These are phyloP conservation scores for Yarrowia osloensis DNA, from an alignment of 805 yeast genomes.

Conservation along the genomic window DNA sequence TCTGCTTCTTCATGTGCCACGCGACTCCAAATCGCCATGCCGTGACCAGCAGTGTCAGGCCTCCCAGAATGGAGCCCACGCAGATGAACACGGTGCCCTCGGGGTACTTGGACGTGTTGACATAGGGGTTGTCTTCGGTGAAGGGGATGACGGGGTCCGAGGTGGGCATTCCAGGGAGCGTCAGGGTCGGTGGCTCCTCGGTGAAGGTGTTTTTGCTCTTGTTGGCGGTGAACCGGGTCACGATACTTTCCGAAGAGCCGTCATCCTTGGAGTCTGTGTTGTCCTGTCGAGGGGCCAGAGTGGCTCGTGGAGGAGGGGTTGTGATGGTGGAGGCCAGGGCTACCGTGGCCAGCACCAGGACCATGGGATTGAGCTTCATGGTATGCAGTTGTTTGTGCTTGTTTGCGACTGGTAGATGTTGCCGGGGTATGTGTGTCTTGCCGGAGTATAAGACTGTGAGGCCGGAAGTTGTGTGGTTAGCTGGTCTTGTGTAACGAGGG, in stretches of 20 bases:
- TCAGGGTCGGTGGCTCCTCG: slow-evolving; percentile 25
- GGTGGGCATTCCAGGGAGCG: slow-evolving; percentile 6
- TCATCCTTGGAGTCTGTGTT: background rate
- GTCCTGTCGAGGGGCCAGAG: slow-evolving; percentile 21
- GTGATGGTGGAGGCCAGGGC: slow-evolving; percentile 27
- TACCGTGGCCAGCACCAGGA: slow-evolving; percentile 21
- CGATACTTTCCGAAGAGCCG: background rate
- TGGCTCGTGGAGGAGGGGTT: slow-evolving; percentile 20
- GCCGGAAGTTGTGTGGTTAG: background rate
- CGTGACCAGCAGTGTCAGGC: slow-evolving; percentile 53
- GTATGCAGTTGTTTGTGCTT: slow-evolving; percentile 12
- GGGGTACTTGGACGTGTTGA: slow-evolving; percentile 54
- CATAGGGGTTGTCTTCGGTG: slow-evolving; percentile 59
- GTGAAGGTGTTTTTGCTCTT: slow-evolving; percentile 15
- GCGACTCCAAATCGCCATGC: slow-evolving; percentile 56
- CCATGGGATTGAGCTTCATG: slow-evolving; percentile 29
- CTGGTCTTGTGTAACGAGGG: background rate
- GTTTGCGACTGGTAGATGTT: too few relatives aligned
- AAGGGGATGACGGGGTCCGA: slow-evolving; percentile 3
- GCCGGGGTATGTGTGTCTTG: background rate
- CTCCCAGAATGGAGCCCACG: slow-evolving; percentile 69
- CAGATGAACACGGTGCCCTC: slow-evolving; percentile 83
- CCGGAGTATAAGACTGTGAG: background rate
- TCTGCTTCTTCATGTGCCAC: slow-evolving; percentile 51
- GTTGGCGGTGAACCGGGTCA: slow-evolving; percentile 8